phyloP scores from a whole-genome alignment of 495 filamentous ascomycete genomes.

The Talaromyces wortmannii region DNA sequence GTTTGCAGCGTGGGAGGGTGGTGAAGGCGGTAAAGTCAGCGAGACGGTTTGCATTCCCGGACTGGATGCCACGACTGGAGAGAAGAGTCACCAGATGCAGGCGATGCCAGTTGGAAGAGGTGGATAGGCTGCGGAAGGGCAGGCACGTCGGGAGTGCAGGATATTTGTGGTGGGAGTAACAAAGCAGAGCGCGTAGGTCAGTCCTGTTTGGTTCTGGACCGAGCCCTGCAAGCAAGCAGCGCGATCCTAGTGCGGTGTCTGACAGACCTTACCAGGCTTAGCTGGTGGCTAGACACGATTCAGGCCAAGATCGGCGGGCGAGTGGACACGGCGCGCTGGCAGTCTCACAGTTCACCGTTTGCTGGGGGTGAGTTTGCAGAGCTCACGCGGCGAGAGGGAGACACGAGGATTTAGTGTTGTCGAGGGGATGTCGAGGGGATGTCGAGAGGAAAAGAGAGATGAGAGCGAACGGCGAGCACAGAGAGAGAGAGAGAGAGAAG shows the following conservation, averaged over 20 bases:
- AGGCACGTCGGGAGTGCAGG: neutral
- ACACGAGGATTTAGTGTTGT: neutral
- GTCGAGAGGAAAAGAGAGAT: neutral
- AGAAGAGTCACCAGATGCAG: neutral
- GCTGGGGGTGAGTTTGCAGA: too few relatives aligned
- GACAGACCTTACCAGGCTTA: neutral
- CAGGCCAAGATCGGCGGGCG: constrained; percentile 1
- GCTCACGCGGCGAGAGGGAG: neutral
- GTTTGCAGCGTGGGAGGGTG: neutral
- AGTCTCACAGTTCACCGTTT: too few relatives aligned
- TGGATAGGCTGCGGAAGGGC: neutral
- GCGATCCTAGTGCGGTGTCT: too few relatives aligned
- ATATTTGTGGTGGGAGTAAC: neutral
- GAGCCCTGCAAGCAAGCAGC: neutral
- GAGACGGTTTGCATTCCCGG: too few relatives aligned
- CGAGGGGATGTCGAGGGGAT: neutral
- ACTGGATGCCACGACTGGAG: neutral
- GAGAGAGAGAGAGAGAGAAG: too few relatives aligned
- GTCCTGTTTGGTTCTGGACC: neutral
- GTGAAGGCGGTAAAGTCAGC: too few relatives aligned
- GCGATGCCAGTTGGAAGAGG: neutral
- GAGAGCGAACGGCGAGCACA: neutral
- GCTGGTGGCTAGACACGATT: neutral
- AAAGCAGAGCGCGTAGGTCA: neutral
- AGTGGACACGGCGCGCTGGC: too few relatives aligned